Evolutionary conservation across 495 filamentous ascomycete genomes (phyloP).

Genomic region (Cryomyces antarcticus): DNA sequence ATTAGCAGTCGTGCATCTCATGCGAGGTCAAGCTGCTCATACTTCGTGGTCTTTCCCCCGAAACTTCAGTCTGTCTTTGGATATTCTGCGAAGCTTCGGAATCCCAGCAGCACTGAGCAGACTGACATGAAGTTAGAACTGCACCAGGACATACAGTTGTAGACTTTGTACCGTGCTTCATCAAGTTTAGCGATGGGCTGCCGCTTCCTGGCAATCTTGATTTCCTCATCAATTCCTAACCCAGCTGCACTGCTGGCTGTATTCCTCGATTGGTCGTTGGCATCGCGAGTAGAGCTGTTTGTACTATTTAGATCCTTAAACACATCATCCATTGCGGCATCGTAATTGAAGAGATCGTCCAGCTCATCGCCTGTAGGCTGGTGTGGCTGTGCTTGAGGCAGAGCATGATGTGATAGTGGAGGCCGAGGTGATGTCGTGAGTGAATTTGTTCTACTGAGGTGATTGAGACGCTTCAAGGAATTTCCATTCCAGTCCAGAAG

Average conservation of each 20-base stretch:
- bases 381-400: background rate
- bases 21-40: conserved; percentile 6
- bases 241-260: conserved; percentile 10
- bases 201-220: conserved; percentile 58
- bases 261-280: conserved; percentile 16
- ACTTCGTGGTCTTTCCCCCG: conserved; percentile 94
- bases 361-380: conserved; percentile 14
- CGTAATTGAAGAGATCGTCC: conserved; percentile 54
- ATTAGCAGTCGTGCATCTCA: conserved; percentile 1
- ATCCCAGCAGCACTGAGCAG: conserved; percentile 66
- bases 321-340: conserved; percentile 30
- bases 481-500: too few species aligned
- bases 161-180: conserved; percentile 38
- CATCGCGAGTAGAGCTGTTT: conserved; percentile 3
- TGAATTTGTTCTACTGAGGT: too few species aligned
- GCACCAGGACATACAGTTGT: background rate
- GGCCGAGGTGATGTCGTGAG: too few species aligned
- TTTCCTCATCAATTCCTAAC: conserved; percentile 69
- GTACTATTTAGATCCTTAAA: conserved; percentile 23
- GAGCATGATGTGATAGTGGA: too few species aligned
- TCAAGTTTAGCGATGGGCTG: conserved; percentile 69
- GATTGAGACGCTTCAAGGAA: too few species aligned
- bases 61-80: conserved; percentile 51
- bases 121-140: conserved; percentile 18
- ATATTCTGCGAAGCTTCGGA: conserved; percentile 53